These are phyloP conservation scores for Filobasidium floriforme DNA, from an alignment of 768 basidiomycete species.

Conservation along the genomic window DNA sequence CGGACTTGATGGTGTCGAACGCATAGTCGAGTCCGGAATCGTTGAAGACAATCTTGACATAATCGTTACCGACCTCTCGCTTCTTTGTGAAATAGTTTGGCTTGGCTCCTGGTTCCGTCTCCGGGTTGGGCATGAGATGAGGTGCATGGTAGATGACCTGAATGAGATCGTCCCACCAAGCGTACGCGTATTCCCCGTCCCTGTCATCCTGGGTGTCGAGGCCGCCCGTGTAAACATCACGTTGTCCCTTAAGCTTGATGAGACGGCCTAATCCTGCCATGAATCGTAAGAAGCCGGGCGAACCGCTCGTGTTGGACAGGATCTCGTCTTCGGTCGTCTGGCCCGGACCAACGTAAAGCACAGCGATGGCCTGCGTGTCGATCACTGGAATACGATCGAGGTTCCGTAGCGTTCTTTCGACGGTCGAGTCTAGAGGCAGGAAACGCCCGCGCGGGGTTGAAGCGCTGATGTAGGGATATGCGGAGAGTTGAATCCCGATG, in stretches of 20 bases:
- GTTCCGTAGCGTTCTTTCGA: conserved; percentile 41
- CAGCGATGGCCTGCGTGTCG: conserved; percentile 92
- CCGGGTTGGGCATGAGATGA: conserved; percentile 82
- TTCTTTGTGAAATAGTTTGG: conserved; percentile 81
- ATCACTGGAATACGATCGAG: conserved; percentile 86
- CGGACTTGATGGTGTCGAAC: conserved; percentile 83
- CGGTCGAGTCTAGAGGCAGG: conserved; percentile 47
- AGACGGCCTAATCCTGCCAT: conserved; percentile 80
- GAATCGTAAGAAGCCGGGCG: conserved; percentile 89
- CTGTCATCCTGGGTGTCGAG: conserved; percentile 66
- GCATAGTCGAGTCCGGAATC: conserved; percentile 77
- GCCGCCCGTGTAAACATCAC: conserved; percentile 87
- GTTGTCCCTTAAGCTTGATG: conserved; percentile 78
- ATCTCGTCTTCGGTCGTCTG: conserved; percentile 80
- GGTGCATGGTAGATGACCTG: conserved; percentile 93
- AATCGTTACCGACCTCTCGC: conserved; percentile 92
- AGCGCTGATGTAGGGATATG: conserved; percentile 53
- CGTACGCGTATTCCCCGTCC: conserved; percentile 94
- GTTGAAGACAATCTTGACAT: conserved; percentile 93
- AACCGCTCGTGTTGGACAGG: conserved; percentile 80
- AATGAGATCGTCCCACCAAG: conserved; percentile 98
- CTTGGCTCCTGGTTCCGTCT: conserved; percentile 44
- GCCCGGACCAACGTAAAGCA: conserved; percentile 89
- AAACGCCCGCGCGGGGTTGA: conserved; percentile 50
- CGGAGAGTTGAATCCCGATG: conserved; percentile 75